phyloP scores from a whole-genome alignment of 805 yeast species.

The Blastobotrys parvus region DNA sequence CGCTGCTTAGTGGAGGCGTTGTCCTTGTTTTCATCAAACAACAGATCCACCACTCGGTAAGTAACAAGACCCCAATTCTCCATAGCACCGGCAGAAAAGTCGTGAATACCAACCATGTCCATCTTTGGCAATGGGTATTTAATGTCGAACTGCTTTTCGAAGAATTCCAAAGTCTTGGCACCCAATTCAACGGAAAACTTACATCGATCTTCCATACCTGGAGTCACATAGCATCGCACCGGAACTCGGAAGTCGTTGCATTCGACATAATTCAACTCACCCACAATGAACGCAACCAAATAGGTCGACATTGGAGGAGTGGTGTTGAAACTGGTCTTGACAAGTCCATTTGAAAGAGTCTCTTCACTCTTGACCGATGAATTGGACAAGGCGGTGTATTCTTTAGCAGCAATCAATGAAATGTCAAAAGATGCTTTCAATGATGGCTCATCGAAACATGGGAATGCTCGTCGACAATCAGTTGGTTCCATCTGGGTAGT shows the following conservation, averaged over 20 bases:
- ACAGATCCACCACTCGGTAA: slow-evolving; percentile 52
- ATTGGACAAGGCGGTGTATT: slow-evolving; percentile 55
- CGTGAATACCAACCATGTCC: slow-evolving; percentile 72
- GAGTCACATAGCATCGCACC: slow-evolving; percentile 61
- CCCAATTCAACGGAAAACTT: slow-evolving; percentile 55
- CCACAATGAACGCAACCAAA: slow-evolving; percentile 64
- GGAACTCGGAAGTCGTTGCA: slow-evolving; percentile 49
- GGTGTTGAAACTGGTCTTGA: slow-evolving; percentile 45
- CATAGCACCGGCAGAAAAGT: slow-evolving; percentile 81
- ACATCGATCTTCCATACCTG: slow-evolving; percentile 56
- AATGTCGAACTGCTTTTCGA: slow-evolving; percentile 57
- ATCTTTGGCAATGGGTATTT: slow-evolving; percentile 75
- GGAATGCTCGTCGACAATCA: slow-evolving; percentile 72
- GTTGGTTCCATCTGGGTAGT: slow-evolving; percentile 71
- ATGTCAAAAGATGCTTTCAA: slow-evolving; percentile 59
- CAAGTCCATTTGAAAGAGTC: slow-evolving; percentile 31
- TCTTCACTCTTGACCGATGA: slow-evolving; percentile 47
- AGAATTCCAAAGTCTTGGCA: slow-evolving; percentile 56
- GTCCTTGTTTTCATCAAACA: slow-evolving; percentile 64
- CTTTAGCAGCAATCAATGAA: slow-evolving; percentile 42
- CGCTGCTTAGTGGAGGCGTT: slow-evolving; percentile 52
- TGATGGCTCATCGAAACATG: slow-evolving; percentile 66
- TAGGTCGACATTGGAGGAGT: slow-evolving; percentile 72
- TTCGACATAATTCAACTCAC: slow-evolving; percentile 58
- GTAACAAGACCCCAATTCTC: slow-evolving; percentile 83